Base-by-base conservation (phyloP, 768 basidiomycete genomes). In the Cystofilobasidium ferigula region DNA sequence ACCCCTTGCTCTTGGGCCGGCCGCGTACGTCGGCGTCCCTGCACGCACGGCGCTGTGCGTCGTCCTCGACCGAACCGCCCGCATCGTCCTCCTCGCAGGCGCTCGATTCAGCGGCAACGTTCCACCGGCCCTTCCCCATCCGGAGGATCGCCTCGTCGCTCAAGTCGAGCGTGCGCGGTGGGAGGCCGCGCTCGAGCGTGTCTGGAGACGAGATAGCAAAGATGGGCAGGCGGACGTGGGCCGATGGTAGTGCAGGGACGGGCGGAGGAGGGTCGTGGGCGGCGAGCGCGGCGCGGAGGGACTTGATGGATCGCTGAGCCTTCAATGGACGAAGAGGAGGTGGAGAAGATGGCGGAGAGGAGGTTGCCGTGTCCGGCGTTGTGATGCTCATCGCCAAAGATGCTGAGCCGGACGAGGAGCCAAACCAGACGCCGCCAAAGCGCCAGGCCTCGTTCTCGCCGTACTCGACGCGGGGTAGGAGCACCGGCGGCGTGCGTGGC, bases 241-340 rank as follows among this genome's bases (percentile, higher is more conserved):
- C 42, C 20, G 42, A 5, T n/a, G 34, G 57, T 8, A 40, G 12
- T 7, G 24, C 18, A 2, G 57, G 36, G 16, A 38, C 40, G 16
- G 57, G 36, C 4, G 35, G 36, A 4, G 57, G 36, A 16, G 57
- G 20, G 5, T 12, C 20, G 35, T 59, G n/a, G 22, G 57, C 57
- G 14, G 28, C 22, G 5, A 59, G 57, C 14, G 57, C 40, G 24
- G 35, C 57, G 1, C 57, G 57, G 2, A 59, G 57, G 24, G 57
- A 59, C 36, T 59, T 59, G 57, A 59, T 59, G 18, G 57, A 59
- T 35, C 57, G 57, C 26, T 38, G 57, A 8, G 57, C 57, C 16
- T 24, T 32, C 13, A 59, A 20, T 1, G 35, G 35, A 8, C 57
- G 9, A 1, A 14, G 35, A 3, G 36, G 57, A 20, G 35, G 40